Evolutionary conservation across 139 green algal species (phyloP), one percentile per base, ranked within the genome.

Genomic region (Auxenochlorella protothecoides): DNA sequence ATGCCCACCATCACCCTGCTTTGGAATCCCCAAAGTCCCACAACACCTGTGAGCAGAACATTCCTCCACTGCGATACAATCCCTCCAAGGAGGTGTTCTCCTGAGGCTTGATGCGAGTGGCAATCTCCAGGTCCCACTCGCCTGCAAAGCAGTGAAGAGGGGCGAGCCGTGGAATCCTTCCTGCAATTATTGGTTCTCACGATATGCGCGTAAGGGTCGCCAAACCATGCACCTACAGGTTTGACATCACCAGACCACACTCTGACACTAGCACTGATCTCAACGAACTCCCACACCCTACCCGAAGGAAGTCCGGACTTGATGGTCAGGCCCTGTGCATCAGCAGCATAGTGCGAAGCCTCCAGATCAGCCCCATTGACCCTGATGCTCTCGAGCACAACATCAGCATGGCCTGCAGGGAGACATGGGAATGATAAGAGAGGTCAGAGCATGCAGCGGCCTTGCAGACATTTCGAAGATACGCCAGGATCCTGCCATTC

Each of bases 81-180:
- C 95, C 95, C 80, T 98, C 94, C 69, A 99, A 86, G 56, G 80
- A 72, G 6, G 88, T 93, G 85, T 99, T 99, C 67, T 96, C 88
- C 67, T 86, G 76, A 0, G 93, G 92, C 70, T 93, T 87, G 72
- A 97, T 86, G 14, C 87, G 67, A 5, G 86, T 92, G 6, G 79
- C 66, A 15, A 96, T 84, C 68, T 87, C 76, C n/a, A 96, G 72
- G 11, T 83, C 63, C 57, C 81, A 85, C 7, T 64, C 59, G 59
- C 76, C 78, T 10, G 60, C 68, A 15, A 63, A 65, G 66, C 63
- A 74, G 64, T 2, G 2, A 59, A 62, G 9, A 62, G 57, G 57
- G 57, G 9, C 57, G 11, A 62, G 57, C 57, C 57, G 9, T 62
- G 9, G 57, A 9, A 9, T 15, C 11, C 57, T 11, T 15, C 57